These are phyloP conservation scores for Stagonosporopsis cucurbitacearum DNA, from an alignment of 2,329 filamentous ascomycete species.

Conservation along the genomic window DNA sequence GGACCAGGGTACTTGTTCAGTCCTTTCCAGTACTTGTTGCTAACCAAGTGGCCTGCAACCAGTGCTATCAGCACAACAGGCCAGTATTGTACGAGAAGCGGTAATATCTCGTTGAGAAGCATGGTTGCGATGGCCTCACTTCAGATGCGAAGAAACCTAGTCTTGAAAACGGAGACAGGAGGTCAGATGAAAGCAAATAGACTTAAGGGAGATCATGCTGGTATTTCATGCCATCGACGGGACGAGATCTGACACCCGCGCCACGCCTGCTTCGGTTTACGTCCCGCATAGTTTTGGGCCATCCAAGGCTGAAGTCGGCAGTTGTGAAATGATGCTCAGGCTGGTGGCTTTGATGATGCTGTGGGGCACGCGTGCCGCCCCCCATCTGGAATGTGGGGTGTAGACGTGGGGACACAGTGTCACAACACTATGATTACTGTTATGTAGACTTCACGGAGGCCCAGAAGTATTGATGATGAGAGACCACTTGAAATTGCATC, in stretches of 20 bases:
- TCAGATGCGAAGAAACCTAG: background rate
- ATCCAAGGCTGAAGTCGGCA: conserved; percentile 14
- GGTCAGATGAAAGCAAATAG: background rate
- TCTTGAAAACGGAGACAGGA: background rate
- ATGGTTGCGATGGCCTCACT: conserved; percentile 27
- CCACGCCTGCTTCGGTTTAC: background rate
- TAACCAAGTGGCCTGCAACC: conserved; percentile 46
- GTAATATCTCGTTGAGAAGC: conserved; percentile 46
- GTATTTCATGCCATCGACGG: conserved; percentile 6
- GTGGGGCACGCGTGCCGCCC: background rate
- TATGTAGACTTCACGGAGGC: background rate
- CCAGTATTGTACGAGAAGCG: conserved; percentile 51
- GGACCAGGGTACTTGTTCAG: conserved; percentile 77
- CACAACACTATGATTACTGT: conserved; percentile 1
- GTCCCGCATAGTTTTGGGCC: background rate
- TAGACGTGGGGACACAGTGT: conserved; percentile 1
- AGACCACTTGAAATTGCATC: background rate
- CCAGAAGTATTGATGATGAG: background rate
- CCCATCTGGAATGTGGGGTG: background rate
- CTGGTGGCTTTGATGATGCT: conserved; percentile 1
- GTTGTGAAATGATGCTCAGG: conserved; percentile 6
- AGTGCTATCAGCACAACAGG: conserved; percentile 45
- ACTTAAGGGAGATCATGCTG: background rate
- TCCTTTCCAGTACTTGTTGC: conserved; percentile 60
- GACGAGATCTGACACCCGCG: background rate